Conservation (phyloP, 2,329 filamentous ascomycete genomes). For the Fusarium camptoceras region DNA sequence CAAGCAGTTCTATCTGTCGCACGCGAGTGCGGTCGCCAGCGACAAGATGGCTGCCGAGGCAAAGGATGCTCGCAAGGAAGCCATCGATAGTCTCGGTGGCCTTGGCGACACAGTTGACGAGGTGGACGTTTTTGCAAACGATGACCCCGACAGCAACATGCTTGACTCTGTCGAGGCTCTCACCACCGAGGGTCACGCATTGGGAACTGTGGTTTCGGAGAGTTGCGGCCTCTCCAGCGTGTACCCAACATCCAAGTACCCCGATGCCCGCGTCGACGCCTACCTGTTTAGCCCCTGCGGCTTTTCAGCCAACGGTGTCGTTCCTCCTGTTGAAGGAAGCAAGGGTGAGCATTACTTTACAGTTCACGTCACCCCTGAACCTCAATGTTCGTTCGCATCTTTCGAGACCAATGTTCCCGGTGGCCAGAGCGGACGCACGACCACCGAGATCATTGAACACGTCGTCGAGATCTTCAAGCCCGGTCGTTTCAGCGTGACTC, state of each 20-base stretch:
- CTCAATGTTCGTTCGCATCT: constrained; percentile 95
- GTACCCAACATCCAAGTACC: constrained; percentile 87
- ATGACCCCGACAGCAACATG: constrained; percentile 66
- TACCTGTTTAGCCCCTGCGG: constrained; percentile 97
- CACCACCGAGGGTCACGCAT: constrained; percentile 91
- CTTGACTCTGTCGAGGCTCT: constrained; percentile 75
- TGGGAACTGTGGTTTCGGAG: constrained; percentile 93
- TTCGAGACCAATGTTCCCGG: constrained; percentile 98
- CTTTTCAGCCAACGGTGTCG: constrained; percentile 95
- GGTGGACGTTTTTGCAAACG: constrained; percentile 85
- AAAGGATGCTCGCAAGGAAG: constrained; percentile 70
- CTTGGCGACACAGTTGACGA: constrained; percentile 68
- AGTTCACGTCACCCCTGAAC: constrained; percentile 97
- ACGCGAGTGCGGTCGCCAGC: constrained; percentile 90
- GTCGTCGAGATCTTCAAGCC: constrained; percentile 97
- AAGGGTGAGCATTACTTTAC: constrained; percentile 91
- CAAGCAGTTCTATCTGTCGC: constrained; percentile 75
- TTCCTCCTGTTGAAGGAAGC: constrained; percentile 72
- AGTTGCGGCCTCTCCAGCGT: constrained; percentile 88
- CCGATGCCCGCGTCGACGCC: constrained; percentile 92
- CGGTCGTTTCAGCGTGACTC: constrained; percentile 95
- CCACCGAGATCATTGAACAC: constrained; percentile 90
- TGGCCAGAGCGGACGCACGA: constrained; percentile 86
- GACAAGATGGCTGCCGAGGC: constrained; percentile 78
- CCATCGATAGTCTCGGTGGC: constrained; percentile 68